These are phyloP conservation scores for Calonectria ilicicola DNA, from an alignment of 2,329 filamentous ascomycete genomes.

Conservation along the genomic window DNA sequence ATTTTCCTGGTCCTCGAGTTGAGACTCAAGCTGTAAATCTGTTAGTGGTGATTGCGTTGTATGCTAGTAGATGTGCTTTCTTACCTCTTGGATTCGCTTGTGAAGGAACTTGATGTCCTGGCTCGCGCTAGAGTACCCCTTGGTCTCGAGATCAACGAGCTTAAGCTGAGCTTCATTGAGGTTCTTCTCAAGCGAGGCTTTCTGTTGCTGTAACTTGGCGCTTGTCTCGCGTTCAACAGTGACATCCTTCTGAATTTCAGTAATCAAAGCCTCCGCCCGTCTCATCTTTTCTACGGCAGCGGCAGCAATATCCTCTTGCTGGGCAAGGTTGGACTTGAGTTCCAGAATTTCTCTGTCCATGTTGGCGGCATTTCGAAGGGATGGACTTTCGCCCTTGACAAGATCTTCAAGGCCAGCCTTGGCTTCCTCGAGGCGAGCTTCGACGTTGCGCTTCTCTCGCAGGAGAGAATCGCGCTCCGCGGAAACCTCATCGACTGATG, in stretches of 20 bases:
- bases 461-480: conserved; percentile 86
- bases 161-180: conserved; percentile 91
- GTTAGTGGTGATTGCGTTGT: conserved; percentile 31
- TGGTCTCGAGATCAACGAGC: conserved; percentile 94
- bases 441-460: conserved; percentile 91
- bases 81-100: conserved; percentile 94
- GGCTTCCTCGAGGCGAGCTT: conserved; percentile 87
- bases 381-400: conserved; percentile 84
- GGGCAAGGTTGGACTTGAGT: conserved; percentile 87
- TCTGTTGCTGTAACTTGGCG: conserved; percentile 87
- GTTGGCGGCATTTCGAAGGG: conserved; percentile 88
- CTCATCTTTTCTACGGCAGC: conserved; percentile 98
- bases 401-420: conserved; percentile 91
- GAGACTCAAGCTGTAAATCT: conserved; percentile 79
- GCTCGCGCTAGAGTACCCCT: conserved; percentile 93
- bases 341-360: conserved; percentile 91
- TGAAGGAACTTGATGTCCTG: conserved; percentile 96
- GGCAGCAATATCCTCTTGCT: conserved; percentile 91
- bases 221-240: conserved; percentile 85
- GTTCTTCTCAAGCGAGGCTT: conserved; percentile 88
- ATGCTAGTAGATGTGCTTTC: conserved; percentile 42
- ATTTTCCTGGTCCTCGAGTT: conserved; percentile 85
- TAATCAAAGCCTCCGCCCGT: conserved; percentile 85
- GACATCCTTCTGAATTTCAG: conserved; percentile 94
- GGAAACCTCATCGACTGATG: conserved; percentile 85